phyloP scores from a whole-genome alignment of 352 stramenopile genomes.

The Phytopythium aichiense region DNA sequence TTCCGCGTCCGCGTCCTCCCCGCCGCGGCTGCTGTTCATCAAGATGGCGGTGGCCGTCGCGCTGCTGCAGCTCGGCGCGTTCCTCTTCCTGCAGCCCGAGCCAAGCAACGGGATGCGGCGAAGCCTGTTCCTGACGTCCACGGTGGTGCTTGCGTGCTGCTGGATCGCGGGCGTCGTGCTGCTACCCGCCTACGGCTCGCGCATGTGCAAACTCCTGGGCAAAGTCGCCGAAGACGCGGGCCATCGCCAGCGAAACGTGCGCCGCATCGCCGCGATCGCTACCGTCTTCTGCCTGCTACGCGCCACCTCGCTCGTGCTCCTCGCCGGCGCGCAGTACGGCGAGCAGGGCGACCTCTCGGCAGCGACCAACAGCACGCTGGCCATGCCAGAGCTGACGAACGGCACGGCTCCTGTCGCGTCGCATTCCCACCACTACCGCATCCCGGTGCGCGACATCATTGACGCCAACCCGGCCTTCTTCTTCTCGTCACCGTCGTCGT shows the following conservation, averaged over 20 bases:
- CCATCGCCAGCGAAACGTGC: constrained; percentile 52
- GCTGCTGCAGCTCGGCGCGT: constrained; percentile 39
- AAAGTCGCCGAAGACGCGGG: constrained; percentile 49
- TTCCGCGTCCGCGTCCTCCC: constrained; percentile 7
- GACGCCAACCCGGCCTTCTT: constrained; percentile 64
- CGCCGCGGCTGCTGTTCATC: constrained; percentile 51
- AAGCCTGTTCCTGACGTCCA: constrained; percentile 45
- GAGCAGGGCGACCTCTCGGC: background rate
- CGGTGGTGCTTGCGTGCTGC: constrained; percentile 39
- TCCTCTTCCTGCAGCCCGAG: constrained; percentile 31
- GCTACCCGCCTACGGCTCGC: constrained; percentile 42
- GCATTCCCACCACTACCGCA: constrained; percentile 15
- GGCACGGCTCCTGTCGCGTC: background rate
- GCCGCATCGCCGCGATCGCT: constrained; percentile 51
- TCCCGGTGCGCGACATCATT: constrained; percentile 41
- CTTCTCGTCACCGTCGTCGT: constrained; percentile 28
- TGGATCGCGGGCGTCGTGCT: constrained; percentile 47
- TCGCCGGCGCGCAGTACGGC: constrained; percentile 38
- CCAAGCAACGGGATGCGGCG: constrained; percentile 24
- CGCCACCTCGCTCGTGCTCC: constrained; percentile 35
- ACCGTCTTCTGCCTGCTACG: constrained; percentile 56
- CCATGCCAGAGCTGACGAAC: background rate
- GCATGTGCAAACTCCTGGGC: constrained; percentile 52
- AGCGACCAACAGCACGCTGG: constrained; percentile 8
- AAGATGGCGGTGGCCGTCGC: constrained; percentile 45